Percentiles rank a stretch among this genome's conserved stretches.
Evolutionary conservation across 164 flowering plant species (phyloP).

Genomic region (Aristolochia contorta): DNA sequence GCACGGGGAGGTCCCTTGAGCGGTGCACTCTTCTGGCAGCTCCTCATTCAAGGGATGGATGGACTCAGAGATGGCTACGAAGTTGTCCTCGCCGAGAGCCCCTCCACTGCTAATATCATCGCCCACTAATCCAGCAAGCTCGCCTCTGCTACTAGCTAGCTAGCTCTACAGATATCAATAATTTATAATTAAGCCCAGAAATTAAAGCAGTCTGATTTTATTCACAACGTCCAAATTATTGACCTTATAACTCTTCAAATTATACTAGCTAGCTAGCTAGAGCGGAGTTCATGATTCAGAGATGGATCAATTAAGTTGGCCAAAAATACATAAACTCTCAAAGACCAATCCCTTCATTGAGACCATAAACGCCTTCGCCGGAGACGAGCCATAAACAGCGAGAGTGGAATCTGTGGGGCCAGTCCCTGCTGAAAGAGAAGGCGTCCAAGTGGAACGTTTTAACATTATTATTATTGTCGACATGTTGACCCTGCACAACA

Average conservation of each 20-base stretch:
- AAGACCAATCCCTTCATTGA: not conserved
- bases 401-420: not conserved
- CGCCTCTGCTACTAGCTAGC: slow-evolving; percentile 19
- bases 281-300: too few species aligned
- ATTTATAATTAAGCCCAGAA: too few species aligned
- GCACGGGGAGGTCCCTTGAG: slow-evolving; percentile 24
- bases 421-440: not conserved
- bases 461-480: not conserved
- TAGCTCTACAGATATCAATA: too few species aligned
- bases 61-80: slow-evolving; percentile 58
- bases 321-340: slow-evolving; percentile 6
- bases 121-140: slow-evolving; percentile 39
- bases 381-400: not conserved
- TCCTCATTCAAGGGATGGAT: slow-evolving; percentile 39
- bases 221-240: too few species aligned
- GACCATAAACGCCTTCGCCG: not conserved
- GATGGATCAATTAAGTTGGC: slow-evolving; percentile 1
- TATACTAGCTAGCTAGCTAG: slow-evolving; percentile 8
- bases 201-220: too few species aligned
- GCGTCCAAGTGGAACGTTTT: not conserved
- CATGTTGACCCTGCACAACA: too few species aligned
- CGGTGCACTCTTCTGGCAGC: slow-evolving; percentile 31
- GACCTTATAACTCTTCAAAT: too few species aligned
- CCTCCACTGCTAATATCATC: slow-evolving; percentile 42
- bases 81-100: slow-evolving; percentile 43